Evolutionary conservation across 2,329 filamentous ascomycete species (phyloP).

Genomic region (Aspergillus sergii): DNA sequence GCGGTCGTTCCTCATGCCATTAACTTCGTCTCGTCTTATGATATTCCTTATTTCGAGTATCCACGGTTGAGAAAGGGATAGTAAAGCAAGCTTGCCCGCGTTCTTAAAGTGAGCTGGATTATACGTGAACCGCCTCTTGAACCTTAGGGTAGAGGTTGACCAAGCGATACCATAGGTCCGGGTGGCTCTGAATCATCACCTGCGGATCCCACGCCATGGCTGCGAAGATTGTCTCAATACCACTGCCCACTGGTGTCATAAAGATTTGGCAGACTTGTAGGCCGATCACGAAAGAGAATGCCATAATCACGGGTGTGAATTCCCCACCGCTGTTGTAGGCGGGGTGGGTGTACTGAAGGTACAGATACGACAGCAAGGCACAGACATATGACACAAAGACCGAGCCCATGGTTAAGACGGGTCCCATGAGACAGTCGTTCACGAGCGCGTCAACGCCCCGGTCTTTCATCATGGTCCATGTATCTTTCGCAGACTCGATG

Average conservation of each 20-base stretch:
- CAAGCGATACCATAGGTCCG: slow-evolving; percentile 78
- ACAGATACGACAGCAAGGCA: slow-evolving; percentile 81
- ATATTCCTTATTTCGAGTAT: background rate
- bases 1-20: background rate
- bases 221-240: slow-evolving; percentile 91
- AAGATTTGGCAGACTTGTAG: slow-evolving; percentile 89
- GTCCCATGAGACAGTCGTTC: slow-evolving; percentile 82
- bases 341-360: slow-evolving; percentile 78
- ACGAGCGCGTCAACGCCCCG: slow-evolving; percentile 88
- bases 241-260: slow-evolving; percentile 81
- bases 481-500: slow-evolving; percentile 82
- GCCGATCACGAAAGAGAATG: slow-evolving; percentile 86
- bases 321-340: slow-evolving; percentile 69
- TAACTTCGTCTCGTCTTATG: background rate
- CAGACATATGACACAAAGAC: slow-evolving; percentile 83
- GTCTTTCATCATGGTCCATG: slow-evolving; percentile 88
- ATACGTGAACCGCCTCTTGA: slow-evolving; percentile 74
- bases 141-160: slow-evolving; percentile 81
- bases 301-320: slow-evolving; percentile 77
- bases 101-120: background rate
- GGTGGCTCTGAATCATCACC: slow-evolving; percentile 77
- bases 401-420: slow-evolving; percentile 73
- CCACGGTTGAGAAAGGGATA: too few species aligned
- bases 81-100: background rate
- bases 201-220: slow-evolving; percentile 67